Evolutionary conservation across 768 basidiomycete species (phyloP), one percentile per base, ranked within the genome.

Genomic region (Hericium alpestre): DNA sequence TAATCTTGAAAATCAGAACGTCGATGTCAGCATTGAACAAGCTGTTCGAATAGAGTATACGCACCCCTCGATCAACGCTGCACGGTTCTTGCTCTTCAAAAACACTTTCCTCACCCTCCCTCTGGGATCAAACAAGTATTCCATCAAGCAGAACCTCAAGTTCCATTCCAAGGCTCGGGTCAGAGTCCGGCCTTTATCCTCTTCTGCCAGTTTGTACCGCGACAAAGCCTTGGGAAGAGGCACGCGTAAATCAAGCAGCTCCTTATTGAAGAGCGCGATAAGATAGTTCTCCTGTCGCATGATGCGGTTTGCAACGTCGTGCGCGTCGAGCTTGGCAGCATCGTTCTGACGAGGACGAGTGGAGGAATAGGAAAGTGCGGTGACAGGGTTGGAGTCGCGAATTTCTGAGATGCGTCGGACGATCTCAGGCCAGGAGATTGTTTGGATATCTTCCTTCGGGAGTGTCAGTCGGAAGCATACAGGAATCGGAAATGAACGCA

Each of bases 251-350:
- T 99, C 90, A 53, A 99, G 76, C 4, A 98, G 71, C 61, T 96
- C 93, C 69, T 97, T 98, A 73, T 98, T 99, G 71, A 99, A 96
- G 18, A 99, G 71, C 0, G 96, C 93, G 58, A 98, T 96, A 53
- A 99, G 79, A 67, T 98, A 99, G 71, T 99, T 99, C 67, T 98
- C 96, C 69, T 97, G 92, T 37, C 96, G 82, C 83, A 99, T 81
- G 65, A 99, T 97, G 53, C 96, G 87, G 68, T 97, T 98, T 4
- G 95, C 95, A 54, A 98, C 84, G 70, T 98, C 95, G 67, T 99
- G 96, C 2, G 95, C 96, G 64, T 99, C 96, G 7, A 99, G 81
- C 67, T 90, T 90, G 50, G 92, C 90, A 1, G 82, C 85, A 10
- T 84, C 78, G 4, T 85, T 80, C 60, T 86, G 79, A 61, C 82